phyloP scores from a whole-genome alignment of 2,329 filamentous ascomycete genomes.

The Xylariales sp. region DNA sequence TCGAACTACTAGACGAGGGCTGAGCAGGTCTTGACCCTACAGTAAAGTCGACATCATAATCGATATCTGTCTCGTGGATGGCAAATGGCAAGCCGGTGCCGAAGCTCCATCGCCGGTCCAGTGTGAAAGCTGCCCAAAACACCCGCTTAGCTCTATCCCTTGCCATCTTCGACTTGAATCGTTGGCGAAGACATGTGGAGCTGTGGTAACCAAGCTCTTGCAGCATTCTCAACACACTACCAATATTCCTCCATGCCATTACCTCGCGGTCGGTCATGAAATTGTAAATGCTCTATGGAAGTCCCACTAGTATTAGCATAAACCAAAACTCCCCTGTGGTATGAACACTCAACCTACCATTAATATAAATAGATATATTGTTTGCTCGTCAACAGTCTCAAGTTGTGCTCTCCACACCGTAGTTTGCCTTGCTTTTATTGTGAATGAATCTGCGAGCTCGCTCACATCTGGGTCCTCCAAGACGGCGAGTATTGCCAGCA shows the following conservation, averaged over 20 bases:
- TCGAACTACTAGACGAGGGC: background rate
- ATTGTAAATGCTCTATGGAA: constrained; percentile 7
- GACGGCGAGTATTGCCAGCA: constrained; percentile 2
- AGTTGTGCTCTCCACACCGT: background rate
- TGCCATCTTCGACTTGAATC: constrained; percentile 2
- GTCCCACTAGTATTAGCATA: background rate
- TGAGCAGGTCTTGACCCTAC: background rate
- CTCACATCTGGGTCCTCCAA: constrained; percentile 4
- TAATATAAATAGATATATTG: background rate
- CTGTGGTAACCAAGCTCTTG: constrained; percentile 4
- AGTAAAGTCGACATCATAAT: constrained; percentile 3
- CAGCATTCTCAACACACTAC: constrained; percentile 1
- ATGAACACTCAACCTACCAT: background rate
- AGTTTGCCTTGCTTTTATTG: background rate
- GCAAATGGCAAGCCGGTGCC: constrained; percentile 5
- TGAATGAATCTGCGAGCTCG: background rate
- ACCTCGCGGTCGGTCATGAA: constrained; percentile 5
- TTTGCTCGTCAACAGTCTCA: background rate
- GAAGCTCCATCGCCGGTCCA: constrained; percentile 6
- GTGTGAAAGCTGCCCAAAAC: constrained; percentile 4
- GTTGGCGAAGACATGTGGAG: constrained; percentile 27
- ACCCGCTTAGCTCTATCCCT: constrained; percentile 1
- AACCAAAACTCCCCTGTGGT: background rate
- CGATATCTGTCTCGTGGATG: constrained; percentile 4
- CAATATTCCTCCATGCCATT: constrained; percentile 4